Base-by-base conservation (phyloP, 495 filamentous ascomycete genomes). In the Penicillium salamii region DNA sequence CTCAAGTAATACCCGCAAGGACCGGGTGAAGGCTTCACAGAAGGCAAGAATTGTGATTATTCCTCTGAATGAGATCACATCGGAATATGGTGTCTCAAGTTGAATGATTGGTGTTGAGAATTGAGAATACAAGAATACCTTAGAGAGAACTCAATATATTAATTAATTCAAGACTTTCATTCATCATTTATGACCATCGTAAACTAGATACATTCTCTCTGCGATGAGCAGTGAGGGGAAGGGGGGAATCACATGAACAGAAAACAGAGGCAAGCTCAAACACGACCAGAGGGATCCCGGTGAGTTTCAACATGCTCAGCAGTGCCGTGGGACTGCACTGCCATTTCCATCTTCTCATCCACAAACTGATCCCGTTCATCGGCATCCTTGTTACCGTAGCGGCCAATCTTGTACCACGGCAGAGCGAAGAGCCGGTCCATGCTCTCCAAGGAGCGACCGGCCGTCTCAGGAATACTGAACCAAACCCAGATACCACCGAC, bases 381-480 rank as follows among this genome's bases (percentile, higher is more conserved):
- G 7, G 80, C 82, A 56, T 84, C 79, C 32, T 52, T 47, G 40
- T 82, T 83, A 13, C 84, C 85, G 52, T 78, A 74, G 17, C 65
- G 59, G 1, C 85, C 84, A 53, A 88, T 85, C 61, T 75, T 70
- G 56, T 82, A 80, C 84, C 83, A 87, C 1, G 80, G 83, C 52
- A 86, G 58, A 37, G 72, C 75, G 48, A 91, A 91, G 42, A 91
- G 63, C 6, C 74, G 72, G 55, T 89, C 83, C 78, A 90, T 88
- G 33, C 66, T 74, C 60, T 76, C 73, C 17, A 76, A 50, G 5
- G 53, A 61, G 7, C 71, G 67, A 13, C 73, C 73, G 0, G 67
- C 64, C 9, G 68, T 73, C 58, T 76, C 73, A 0, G 71, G 73
- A 11, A 76, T 58, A 42, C 53, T 66, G 49, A 76, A 66, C 76